Evolutionary conservation across 208 protist species (phyloP).

Genomic region (Blastocrithidia nonstop): DNA sequence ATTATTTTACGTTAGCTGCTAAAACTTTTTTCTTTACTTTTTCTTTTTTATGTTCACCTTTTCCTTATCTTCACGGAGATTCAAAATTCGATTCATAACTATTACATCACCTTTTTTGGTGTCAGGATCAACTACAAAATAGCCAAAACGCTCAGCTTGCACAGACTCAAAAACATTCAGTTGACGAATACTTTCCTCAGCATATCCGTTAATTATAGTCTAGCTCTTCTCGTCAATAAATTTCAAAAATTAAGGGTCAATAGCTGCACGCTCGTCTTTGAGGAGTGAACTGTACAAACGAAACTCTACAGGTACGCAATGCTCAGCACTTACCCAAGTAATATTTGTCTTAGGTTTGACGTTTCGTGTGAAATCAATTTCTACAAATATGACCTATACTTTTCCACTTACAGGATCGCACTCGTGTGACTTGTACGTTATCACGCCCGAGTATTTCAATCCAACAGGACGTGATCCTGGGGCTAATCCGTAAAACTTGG

Average conservation of each 20-base stretch:
- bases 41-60: slow-evolving; percentile 12
- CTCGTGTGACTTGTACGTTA: slow-evolving; percentile 73
- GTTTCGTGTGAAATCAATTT: slow-evolving; percentile 72
- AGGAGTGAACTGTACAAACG: slow-evolving; percentile 66
- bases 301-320: slow-evolving; percentile 55
- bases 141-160: slow-evolving; percentile 85
- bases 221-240: slow-evolving; percentile 81
- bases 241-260: slow-evolving; percentile 74
- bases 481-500: slow-evolving; percentile 79
- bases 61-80: slow-evolving; percentile 79
- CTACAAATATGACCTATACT: slow-evolving; percentile 57
- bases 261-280: slow-evolving; percentile 75
- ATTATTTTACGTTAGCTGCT: background rate
- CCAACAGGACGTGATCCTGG: slow-evolving; percentile 69
- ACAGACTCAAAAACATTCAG: slow-evolving; percentile 59
- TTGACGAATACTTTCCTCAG: slow-evolving; percentile 30
- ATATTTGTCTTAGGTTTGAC: slow-evolving; percentile 87
- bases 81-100: slow-evolving; percentile 82
- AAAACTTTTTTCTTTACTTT: background rate
- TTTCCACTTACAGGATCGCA: slow-evolving; percentile 37
- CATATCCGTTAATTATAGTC: slow-evolving; percentile 38
- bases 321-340: slow-evolving; percentile 66
- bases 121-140: slow-evolving; percentile 83
- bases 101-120: slow-evolving; percentile 24
- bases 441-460: slow-evolving; percentile 78